Evolutionary conservation across 163 green algal genomes (phyloP).

Genomic region (Prototheca stagnorum): DNA sequence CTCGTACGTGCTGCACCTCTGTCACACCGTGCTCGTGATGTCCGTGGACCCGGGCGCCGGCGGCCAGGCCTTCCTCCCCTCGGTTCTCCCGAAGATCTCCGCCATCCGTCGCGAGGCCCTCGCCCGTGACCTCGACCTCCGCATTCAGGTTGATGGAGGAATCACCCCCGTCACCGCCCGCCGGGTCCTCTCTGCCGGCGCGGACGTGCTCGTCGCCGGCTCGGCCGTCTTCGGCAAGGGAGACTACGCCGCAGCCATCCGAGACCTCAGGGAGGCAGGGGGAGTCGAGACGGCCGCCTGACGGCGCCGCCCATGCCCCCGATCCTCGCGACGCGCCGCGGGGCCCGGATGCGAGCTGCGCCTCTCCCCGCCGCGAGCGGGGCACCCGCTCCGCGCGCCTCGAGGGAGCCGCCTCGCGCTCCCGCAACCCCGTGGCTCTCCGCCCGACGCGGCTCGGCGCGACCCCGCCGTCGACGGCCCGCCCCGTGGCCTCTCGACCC

Average conservation of each 20-base stretch:
- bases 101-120: constrained; percentile 76
- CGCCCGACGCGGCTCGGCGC: too few relatives aligned
- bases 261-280: too few relatives aligned
- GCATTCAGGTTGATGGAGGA: constrained; percentile 97
- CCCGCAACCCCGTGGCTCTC: too few relatives aligned
- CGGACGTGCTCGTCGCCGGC: constrained; percentile 91
- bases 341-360: too few relatives aligned
- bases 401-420: too few relatives aligned
- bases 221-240: constrained; percentile 64
- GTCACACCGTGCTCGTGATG: constrained; percentile 63
- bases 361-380: too few relatives aligned
- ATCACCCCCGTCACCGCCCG: constrained; percentile 86
- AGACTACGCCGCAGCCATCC: constrained; percentile 69
- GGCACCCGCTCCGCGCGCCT: too few relatives aligned
- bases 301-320: too few relatives aligned
- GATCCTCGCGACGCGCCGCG: too few relatives aligned
- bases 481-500: too few relatives aligned
- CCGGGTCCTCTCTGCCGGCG: constrained; percentile 88
- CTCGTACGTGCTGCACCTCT: constrained; percentile 33
- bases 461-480: too few relatives aligned
- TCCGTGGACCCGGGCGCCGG: constrained; percentile 76
- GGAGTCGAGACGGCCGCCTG: too few relatives aligned
- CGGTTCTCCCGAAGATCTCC: constrained; percentile 67
- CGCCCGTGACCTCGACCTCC: constrained; percentile 81
- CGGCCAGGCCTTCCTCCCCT: constrained; percentile 93